A percentile compares a stretch with the other conserved stretches of the same genome.
Conservation (phyloP, 2,329 filamentous ascomycete genomes). For the Talaromyces amestolkiae region DNA sequence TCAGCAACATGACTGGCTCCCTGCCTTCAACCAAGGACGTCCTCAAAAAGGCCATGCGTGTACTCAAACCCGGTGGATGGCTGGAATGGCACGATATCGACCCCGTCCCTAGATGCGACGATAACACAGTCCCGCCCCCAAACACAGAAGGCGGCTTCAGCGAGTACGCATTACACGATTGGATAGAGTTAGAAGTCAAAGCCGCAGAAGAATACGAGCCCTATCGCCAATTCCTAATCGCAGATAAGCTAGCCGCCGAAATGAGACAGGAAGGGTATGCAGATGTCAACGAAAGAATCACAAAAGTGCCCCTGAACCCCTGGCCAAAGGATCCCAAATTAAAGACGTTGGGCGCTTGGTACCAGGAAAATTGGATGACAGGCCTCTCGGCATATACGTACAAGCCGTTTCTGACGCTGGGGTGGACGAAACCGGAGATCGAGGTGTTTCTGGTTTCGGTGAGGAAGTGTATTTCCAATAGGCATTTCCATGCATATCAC, state of each 20-base stretch:
- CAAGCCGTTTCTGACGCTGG: constrained; percentile 42
- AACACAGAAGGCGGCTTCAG: constrained; percentile 38
- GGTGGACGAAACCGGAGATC: constrained; percentile 46
- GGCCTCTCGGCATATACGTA: constrained; percentile 46
- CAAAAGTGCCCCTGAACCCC: constrained; percentile 53
- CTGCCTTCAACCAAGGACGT: constrained; percentile 58
- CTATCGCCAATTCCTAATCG: constrained; percentile 51
- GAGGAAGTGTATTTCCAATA: constrained; percentile 41
- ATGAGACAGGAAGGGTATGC: constrained; percentile 58
- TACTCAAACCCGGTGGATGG: constrained; percentile 51
- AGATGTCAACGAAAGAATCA: constrained; percentile 53
- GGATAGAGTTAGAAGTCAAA: constrained; percentile 44
- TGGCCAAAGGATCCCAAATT: constrained; percentile 51
- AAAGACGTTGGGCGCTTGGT: constrained; percentile 51
- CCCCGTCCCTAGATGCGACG: constrained; percentile 52
- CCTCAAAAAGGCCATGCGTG: constrained; percentile 34
- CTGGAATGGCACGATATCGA: constrained; percentile 47
- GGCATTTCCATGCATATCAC: constrained; percentile 42
- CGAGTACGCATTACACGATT: constrained; percentile 46
- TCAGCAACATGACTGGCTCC: constrained; percentile 57
- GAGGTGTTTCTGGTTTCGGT: constrained; percentile 48
- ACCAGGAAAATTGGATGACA: constrained; percentile 46
- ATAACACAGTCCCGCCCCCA: constrained; percentile 51
- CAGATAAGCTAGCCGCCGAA: constrained; percentile 53
- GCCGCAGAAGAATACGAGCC: constrained; percentile 47